Evolutionary conservation across 2,329 filamentous ascomycete species (phyloP).

Genomic region (Epichloe uncinata): DNA sequence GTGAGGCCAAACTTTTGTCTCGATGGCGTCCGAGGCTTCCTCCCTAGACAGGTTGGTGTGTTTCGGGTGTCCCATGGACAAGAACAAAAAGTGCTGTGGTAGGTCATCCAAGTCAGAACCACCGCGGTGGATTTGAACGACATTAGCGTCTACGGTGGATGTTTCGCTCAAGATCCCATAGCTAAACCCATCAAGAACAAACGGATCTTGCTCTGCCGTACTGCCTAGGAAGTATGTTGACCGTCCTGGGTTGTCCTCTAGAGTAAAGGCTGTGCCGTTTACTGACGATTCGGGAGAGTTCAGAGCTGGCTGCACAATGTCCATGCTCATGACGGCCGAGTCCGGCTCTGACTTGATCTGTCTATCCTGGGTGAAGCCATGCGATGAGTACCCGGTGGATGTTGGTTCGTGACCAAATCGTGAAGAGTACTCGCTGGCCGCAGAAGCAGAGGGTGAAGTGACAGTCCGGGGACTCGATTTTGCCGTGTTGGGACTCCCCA

Average conservation of each 20-base stretch:
- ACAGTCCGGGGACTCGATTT: slow-evolving; percentile 3
- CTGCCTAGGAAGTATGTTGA: slow-evolving; percentile 33
- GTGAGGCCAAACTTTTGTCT: slow-evolving; percentile 26
- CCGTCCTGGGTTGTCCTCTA: slow-evolving; percentile 27
- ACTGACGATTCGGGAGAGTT: slow-evolving; percentile 5
- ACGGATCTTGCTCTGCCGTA: slow-evolving; percentile 32
- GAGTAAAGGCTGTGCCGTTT: slow-evolving; percentile 15
- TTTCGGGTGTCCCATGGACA: slow-evolving; percentile 31
- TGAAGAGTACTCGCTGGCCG: not conserved
- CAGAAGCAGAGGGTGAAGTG: slow-evolving; percentile 1
- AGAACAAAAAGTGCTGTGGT: slow-evolving; percentile 31
- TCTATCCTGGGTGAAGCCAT: not conserved
- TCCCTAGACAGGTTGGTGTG: slow-evolving; percentile 25
- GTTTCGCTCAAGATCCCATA: slow-evolving; percentile 31
- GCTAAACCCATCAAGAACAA: slow-evolving; percentile 32
- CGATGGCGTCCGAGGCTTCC: slow-evolving; percentile 27
- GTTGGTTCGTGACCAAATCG: not conserved
- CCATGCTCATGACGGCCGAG: slow-evolving; percentile 3
- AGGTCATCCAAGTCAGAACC: slow-evolving; percentile 20
- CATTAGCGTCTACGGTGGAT: slow-evolving; percentile 30
- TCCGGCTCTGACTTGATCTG: slow-evolving; percentile 2
- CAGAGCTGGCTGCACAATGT: slow-evolving; percentile 6
- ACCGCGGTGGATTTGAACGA: slow-evolving; percentile 28
- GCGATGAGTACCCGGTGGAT: not conserved
- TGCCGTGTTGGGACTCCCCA: slow-evolving; percentile 3